These are phyloP conservation scores for Cytospora chrysosperma DNA, from an alignment of 2,329 filamentous ascomycete genomes.

Conservation along the genomic window DNA sequence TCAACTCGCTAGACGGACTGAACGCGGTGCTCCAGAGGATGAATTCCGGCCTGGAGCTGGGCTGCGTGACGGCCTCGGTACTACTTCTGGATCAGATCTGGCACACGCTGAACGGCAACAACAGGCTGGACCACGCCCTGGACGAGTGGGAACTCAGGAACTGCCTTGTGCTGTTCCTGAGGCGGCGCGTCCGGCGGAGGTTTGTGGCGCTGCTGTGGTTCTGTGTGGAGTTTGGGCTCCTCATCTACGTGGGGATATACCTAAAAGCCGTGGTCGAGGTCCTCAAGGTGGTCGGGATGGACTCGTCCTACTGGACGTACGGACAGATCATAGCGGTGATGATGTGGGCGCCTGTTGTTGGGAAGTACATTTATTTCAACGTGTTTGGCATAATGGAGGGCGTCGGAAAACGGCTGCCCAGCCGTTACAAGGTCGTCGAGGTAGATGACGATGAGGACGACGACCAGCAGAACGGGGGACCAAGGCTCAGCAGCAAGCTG, in stretches of 20 bases:
- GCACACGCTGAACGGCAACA: slow-evolving; percentile 6
- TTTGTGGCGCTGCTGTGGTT: slow-evolving; percentile 13
- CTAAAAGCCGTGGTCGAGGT: slow-evolving; percentile 20
- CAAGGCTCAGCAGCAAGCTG: neutral
- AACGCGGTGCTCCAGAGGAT: slow-evolving; percentile 4
- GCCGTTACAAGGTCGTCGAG: slow-evolving; percentile 19
- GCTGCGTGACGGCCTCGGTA: slow-evolving; percentile 13
- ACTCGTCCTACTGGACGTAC: slow-evolving; percentile 27
- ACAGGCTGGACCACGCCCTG: slow-evolving; percentile 2
- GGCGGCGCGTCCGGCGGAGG: slow-evolving; percentile 12
- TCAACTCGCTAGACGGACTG: slow-evolving; percentile 8
- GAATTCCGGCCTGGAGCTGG: slow-evolving; percentile 17
- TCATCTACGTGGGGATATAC: slow-evolving; percentile 24
- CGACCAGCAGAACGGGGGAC: neutral
- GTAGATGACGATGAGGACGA: slow-evolving; percentile 5
- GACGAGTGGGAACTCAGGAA: slow-evolving; percentile 14
- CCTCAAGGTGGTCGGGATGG: slow-evolving; percentile 18
- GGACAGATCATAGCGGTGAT: slow-evolving; percentile 31
- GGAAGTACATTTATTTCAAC: slow-evolving; percentile 22
- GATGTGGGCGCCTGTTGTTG: slow-evolving; percentile 29
- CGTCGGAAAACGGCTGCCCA: slow-evolving; percentile 18
- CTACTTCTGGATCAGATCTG: slow-evolving; percentile 15
- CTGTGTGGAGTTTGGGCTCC: slow-evolving; percentile 20
- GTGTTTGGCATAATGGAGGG: slow-evolving; percentile 20
- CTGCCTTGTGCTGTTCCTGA: slow-evolving; percentile 4